Evolutionary conservation across 2,329 filamentous ascomycete genomes (phyloP), one percentile per base, ranked within the genome.

Genomic region (Claviceps pazoutovae): DNA sequence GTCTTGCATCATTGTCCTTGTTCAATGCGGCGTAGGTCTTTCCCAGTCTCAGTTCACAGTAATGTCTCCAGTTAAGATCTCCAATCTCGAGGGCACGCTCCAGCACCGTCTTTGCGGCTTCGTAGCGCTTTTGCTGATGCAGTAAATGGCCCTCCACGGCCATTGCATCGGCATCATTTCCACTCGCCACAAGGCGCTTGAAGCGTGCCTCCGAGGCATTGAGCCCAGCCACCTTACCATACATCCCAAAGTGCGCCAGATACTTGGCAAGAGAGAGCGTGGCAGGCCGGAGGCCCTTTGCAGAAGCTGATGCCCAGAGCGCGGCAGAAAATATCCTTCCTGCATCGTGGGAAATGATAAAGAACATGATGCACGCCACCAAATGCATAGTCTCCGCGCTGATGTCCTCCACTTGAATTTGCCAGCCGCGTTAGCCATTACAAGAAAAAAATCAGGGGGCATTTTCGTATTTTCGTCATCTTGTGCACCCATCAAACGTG

Each of bases 111-210:
- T 53, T 54, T 4, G 64, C 61, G 8, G 56, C 58, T 1, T 53
- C 51, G 49, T 59, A 61, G 37, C 57, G 60, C 5, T 58, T 60
- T 41, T 58, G 54, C 26, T 48, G 46, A 47, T 58, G 59, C 13
- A 65, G 60, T 26, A 57, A 26, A 50, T 64, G 60, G 16, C 64
- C 69, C 43, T 69, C 61, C 8, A 62, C 57, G 4, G 64, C 61
- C 21, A 70, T 57, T 36, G 66, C 69, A 45, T 71, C 59, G 3
- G 66, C 58, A 39, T 71, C 60, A n/a, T 56, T 59, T 26, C 59
- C 62, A 34, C 55, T 51, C 13, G 56, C 44, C 30, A 68, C 58
- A 9, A 71, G 55, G 26, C 60, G 48, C 54, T 56, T 59, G 56
- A 68, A 68, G 16, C 61, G 62, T 1, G 54, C 48, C 49, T 67